These are phyloP conservation scores for Vigna reflexopilosa DNA, from an alignment of 306 rosid species.

Conservation along the genomic window DNA sequence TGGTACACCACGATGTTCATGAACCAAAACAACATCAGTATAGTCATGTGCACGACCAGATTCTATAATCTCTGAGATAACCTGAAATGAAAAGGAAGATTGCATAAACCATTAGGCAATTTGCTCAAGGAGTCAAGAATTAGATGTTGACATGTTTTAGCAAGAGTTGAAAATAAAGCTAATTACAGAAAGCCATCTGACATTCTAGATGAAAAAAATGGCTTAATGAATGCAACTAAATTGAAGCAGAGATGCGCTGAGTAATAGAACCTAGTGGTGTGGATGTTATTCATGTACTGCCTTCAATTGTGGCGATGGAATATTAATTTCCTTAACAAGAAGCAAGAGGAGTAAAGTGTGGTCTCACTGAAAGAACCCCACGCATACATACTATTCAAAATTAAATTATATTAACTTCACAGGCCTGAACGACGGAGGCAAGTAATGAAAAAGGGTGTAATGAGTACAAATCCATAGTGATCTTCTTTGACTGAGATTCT, in stretches of 20 bases:
- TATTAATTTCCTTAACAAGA: neutral
- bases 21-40: constrained; percentile 87
- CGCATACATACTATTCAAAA: neutral
- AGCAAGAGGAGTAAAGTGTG: neutral
- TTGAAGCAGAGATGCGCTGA: neutral
- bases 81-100: constrained; percentile 57
- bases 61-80: constrained; percentile 86
- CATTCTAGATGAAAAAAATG: neutral
- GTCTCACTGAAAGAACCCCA: neutral
- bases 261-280: neutral
- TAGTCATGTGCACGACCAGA: constrained; percentile 86
- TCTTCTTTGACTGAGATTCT: neutral
- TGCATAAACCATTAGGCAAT: neutral
- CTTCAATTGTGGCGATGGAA: neutral
- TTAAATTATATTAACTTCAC: neutral
- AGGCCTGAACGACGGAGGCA: neutral
- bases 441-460: neutral
- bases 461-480: neutral
- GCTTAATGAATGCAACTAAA: neutral
- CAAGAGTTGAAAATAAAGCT: constrained; percentile 8
- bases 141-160: constrained; percentile 15
- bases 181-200: neutral
- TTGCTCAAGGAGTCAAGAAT: constrained; percentile 19
- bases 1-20: constrained; percentile 97
- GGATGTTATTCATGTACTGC: neutral